Percentiles rank a stretch among this genome's conserved stretches.
These are phyloP conservation scores for Pichia sp. DNA, from an alignment of 1,139 yeast genomes.

Conservation along the genomic window DNA sequence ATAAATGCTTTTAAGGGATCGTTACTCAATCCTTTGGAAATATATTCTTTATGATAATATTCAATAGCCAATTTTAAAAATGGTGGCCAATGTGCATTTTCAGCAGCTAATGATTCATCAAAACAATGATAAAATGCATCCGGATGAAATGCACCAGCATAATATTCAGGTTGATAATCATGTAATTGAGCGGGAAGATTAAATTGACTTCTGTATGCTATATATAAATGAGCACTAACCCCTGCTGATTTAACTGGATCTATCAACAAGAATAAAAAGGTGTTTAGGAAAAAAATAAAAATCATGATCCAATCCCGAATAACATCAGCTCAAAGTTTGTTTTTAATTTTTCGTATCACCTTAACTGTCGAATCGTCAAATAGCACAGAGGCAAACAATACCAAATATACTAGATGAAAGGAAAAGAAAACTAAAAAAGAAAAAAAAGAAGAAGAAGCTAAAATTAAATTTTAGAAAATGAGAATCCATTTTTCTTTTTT, in stretches of 20 bases:
- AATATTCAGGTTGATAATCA: constrained; percentile 17
- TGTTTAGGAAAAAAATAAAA: neutral
- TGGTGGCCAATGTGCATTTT: constrained; percentile 61
- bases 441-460: too few species aligned
- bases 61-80: constrained; percentile 40
- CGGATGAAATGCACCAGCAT: constrained; percentile 57
- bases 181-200: constrained; percentile 29
- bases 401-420: too few species aligned
- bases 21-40: constrained; percentile 18
- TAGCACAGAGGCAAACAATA: too few species aligned
- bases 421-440: too few species aligned
- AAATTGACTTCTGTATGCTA: constrained; percentile 33
- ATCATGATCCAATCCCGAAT: too few species aligned
- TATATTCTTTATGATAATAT: constrained; percentile 34
- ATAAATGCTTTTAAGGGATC: constrained; percentile 41
- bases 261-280: neutral
- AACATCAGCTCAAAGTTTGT: too few species aligned
- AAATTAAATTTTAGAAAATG: too few species aligned
- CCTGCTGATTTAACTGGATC: constrained; percentile 24
- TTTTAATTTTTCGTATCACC: too few species aligned
- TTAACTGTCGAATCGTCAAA: too few species aligned
- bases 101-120: constrained; percentile 45
- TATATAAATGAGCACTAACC: constrained; percentile 35
- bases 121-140: constrained; percentile 56
- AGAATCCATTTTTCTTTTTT: too few species aligned